A percentile compares a stretch with the other conserved stretches of the same genome.
Conservation (phyloP, 495 filamentous ascomycete species). For the Aspergillus avenaceus region DNA sequence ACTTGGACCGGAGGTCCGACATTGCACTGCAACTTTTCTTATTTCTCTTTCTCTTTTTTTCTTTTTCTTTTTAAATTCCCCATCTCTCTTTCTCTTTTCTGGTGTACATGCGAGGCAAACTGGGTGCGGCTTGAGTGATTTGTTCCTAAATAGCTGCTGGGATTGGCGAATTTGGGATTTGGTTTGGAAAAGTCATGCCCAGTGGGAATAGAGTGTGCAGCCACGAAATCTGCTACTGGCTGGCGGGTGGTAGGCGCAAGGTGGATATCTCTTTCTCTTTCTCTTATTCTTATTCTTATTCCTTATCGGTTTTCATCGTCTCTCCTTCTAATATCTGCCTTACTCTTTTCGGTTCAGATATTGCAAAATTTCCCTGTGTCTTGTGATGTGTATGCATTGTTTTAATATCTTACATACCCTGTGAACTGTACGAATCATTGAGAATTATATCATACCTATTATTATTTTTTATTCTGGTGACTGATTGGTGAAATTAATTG, state of each 20-base stretch:
- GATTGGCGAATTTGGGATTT: background rate
- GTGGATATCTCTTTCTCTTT: constrained; percentile 11
- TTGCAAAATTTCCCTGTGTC: constrained; percentile 9
- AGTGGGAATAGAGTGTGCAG: constrained; percentile 23
- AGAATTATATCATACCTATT: constrained; percentile 1
- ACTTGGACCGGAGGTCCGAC: constrained; percentile 8
- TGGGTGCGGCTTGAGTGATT: background rate
- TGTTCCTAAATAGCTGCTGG: background rate
- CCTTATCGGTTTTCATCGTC: no score
- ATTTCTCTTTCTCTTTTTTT: constrained; percentile 3
- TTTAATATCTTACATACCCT: constrained; percentile 4
- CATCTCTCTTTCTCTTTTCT: constrained; percentile 1
- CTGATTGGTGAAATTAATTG: no score
- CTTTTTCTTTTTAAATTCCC: background rate
- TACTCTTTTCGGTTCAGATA: constrained; percentile 6
- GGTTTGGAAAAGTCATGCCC: background rate
- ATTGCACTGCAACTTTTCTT: constrained; percentile 10
- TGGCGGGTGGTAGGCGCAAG: constrained; percentile 30
- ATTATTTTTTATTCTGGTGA: no score
- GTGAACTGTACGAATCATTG: constrained; percentile 1
- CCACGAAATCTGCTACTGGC: constrained; percentile 34
- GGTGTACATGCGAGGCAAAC: background rate
- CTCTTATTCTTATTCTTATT: no score
- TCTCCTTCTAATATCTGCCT: background rate
- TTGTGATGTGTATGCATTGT: constrained; percentile 5